Evolutionary conservation across 345 rosid species (phyloP).

Genomic region (Iberis pinnata): DNA sequence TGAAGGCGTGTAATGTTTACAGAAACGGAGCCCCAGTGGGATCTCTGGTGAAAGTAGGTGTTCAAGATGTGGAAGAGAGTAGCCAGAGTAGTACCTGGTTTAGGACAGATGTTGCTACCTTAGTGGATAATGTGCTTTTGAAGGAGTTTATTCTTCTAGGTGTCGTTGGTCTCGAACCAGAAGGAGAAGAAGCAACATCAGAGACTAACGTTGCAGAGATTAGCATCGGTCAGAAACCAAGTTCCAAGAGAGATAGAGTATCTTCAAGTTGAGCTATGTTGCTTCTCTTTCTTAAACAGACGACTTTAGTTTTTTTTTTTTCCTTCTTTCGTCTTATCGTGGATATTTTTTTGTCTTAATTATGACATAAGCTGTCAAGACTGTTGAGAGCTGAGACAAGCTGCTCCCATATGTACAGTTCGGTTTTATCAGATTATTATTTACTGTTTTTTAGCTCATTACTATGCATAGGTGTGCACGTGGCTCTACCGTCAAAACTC

Average conservation of each 20-base stretch:
- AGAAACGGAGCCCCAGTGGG: slow-evolving; percentile 67
- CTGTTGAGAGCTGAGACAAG: slow-evolving; percentile 16
- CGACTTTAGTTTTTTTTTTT: background rate
- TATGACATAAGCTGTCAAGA: background rate
- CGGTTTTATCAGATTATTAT: background rate
- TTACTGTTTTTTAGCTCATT: no score
- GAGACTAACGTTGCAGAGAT: slow-evolving; percentile 20
- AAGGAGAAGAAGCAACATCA: slow-evolving; percentile 13
- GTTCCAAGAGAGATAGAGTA: slow-evolving; percentile 18
- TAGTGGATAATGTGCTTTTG: slow-evolving; percentile 34
- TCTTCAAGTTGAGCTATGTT: slow-evolving; percentile 19
- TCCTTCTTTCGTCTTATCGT: background rate
- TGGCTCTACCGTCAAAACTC: no score
- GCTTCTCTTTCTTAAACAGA: background rate
- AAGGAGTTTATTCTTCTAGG: slow-evolving; percentile 49
- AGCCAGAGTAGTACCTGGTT: slow-evolving; percentile 41
- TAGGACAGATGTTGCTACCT: slow-evolving; percentile 34
- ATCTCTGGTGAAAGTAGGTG: slow-evolving; percentile 47
- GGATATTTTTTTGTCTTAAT: background rate
- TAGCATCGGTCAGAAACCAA: slow-evolving; percentile 13
- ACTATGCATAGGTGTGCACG: no score
- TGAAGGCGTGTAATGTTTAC: slow-evolving; percentile 71
- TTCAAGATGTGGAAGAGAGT: slow-evolving; percentile 42
- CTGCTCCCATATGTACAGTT: slow-evolving; percentile 23
- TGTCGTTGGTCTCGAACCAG: slow-evolving; percentile 27